Conservation (phyloP, 1,139 yeast species). For the Hansenula lynferdii region DNA sequence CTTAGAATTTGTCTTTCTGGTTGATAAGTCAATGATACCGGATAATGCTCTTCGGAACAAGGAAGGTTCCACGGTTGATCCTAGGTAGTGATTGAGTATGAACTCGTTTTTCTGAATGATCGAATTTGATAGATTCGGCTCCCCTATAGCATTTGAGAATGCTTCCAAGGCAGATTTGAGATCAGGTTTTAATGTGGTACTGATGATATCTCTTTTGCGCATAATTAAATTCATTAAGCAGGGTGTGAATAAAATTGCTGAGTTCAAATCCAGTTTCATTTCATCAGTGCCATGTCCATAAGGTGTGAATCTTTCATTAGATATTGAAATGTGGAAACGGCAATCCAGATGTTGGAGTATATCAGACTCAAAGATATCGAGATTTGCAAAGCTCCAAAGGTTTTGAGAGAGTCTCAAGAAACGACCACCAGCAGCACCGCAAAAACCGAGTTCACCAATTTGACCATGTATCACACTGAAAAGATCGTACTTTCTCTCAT, state of each 20-base stretch:
- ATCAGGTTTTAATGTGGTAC: constrained; percentile 55
- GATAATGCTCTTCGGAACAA: constrained; percentile 51
- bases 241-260: constrained; percentile 54
- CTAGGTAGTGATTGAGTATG: constrained; percentile 46
- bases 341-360: constrained; percentile 75
- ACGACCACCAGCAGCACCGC: constrained; percentile 60
- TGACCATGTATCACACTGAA: constrained; percentile 65
- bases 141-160: constrained; percentile 70
- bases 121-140: constrained; percentile 45
- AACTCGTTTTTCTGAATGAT: constrained; percentile 34
- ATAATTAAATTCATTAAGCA: constrained; percentile 62
- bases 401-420: constrained; percentile 59
- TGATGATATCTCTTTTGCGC: constrained; percentile 53
- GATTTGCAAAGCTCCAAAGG: constrained; percentile 41
- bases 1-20: constrained; percentile 31
- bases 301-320: constrained; percentile 57
- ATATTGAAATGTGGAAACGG: constrained; percentile 62
- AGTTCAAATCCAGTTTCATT: constrained; percentile 35
- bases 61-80: constrained; percentile 43
- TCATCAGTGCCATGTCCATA: constrained; percentile 60
- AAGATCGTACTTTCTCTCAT: constrained; percentile 28
- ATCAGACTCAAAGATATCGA: constrained; percentile 49
- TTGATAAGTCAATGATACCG: constrained; percentile 46
- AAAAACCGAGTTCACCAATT: constrained; percentile 63
- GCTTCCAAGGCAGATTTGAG: constrained; percentile 68